These are phyloP conservation scores for Eimeria maxima DNA, from an alignment of 169 alveolate species.

Conservation along the genomic window DNA sequence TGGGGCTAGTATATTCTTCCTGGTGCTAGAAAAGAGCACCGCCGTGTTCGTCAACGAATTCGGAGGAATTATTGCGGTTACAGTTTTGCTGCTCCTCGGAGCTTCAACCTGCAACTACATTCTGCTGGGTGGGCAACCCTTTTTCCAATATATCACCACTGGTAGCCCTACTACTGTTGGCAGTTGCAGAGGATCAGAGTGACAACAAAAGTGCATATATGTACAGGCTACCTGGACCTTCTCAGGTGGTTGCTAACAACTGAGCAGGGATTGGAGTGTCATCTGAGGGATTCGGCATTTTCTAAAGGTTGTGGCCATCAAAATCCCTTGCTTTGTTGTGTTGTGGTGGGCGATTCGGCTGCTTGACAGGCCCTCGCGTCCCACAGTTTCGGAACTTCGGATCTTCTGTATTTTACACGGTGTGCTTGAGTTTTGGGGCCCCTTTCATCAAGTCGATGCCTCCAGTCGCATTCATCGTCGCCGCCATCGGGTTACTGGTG, in stretches of 20 bases:
- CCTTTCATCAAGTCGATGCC: constrained; percentile 73
- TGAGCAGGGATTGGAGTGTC: not conserved
- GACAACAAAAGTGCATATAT: not conserved
- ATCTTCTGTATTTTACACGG: constrained; percentile 60
- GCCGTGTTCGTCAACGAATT: constrained; percentile 41
- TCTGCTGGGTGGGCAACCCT: constrained; percentile 30
- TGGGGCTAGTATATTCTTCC: constrained; percentile 63
- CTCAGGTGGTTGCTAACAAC: not conserved
- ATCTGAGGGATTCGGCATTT: not conserved
- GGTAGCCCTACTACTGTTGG: not conserved
- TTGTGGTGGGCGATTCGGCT: not conserved
- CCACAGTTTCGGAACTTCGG: constrained; percentile 52
- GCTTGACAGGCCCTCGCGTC: constrained; percentile 68
- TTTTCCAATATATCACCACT: not conserved
- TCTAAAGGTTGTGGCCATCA: not conserved
- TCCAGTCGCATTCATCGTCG: constrained; percentile 67
- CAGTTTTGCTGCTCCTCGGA: constrained; percentile 50
- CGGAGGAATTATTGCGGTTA: constrained; percentile 46
- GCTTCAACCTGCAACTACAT: constrained; percentile 70
- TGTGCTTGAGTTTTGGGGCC: constrained; percentile 60
- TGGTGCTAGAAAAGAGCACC: constrained; percentile 41
- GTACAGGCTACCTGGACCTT: not conserved
- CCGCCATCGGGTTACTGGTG: constrained; percentile 18
- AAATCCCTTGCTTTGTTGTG: not conserved
- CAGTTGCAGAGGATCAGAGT: not conserved